phyloP scores from a whole-genome alignment of 495 filamentous ascomycete genomes.

The Penicillium psychrofluorescens region DNA sequence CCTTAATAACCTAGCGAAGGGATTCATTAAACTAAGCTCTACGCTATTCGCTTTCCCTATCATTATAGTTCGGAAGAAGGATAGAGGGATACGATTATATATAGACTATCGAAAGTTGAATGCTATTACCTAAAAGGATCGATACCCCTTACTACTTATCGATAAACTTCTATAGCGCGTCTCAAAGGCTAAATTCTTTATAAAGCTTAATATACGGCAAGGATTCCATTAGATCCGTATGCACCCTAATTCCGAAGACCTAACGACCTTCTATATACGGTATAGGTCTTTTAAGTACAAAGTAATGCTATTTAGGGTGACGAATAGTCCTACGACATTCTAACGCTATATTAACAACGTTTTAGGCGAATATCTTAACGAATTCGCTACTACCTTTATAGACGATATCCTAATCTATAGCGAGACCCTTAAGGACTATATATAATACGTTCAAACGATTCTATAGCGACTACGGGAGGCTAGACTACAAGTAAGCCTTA shows the following conservation, averaged over 20 bases:
- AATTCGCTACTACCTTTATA: background rate
- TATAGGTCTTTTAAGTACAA: slow-evolving; percentile 1
- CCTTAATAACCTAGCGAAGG: background rate
- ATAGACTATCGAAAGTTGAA: slow-evolving; percentile 41
- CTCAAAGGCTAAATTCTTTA: slow-evolving; percentile 26
- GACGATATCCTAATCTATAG: slow-evolving; percentile 2
- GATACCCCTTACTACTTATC: slow-evolving; percentile 38
- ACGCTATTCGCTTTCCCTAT: slow-evolving; percentile 18
- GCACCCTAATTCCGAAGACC: background rate
- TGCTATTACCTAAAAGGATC: slow-evolving; percentile 30
- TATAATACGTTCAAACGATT: no score
- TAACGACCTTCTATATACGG: background rate
- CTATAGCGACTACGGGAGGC: no score
- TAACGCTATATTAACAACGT: slow-evolving; percentile 2
- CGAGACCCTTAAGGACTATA: no score
- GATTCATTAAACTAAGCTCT: slow-evolving; percentile 33
- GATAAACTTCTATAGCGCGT: slow-evolving; percentile 31
- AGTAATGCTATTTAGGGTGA: slow-evolving; percentile 3
- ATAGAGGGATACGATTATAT: slow-evolving; percentile 30
- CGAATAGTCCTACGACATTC: background rate
- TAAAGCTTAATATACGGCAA: slow-evolving; percentile 35
- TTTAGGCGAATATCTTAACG: background rate
- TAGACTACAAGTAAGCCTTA: background rate
- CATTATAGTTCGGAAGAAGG: slow-evolving; percentile 26
- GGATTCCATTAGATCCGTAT: slow-evolving; percentile 32